Evolutionary conservation across 176 grass and related monocot genomes (phyloP).

Genomic region (Ensete glaucum): DNA sequence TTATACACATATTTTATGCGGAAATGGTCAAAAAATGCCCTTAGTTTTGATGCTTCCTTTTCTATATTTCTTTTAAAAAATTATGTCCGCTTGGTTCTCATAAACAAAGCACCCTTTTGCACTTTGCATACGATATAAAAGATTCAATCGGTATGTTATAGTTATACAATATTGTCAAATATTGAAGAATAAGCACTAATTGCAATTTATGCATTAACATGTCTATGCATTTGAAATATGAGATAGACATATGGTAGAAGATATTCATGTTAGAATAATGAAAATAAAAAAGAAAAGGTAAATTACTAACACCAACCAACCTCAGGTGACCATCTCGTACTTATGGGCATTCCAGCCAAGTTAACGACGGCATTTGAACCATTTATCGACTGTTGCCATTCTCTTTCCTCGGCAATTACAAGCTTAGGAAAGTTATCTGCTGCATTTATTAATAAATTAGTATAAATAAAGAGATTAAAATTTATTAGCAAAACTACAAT

Average conservation of each 20-base stretch:
- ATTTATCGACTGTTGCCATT: constrained; percentile 54
- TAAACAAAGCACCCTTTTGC: no score
- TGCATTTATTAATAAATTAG: constrained; percentile 24
- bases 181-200: background rate
- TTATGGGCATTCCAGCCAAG: constrained; percentile 83
- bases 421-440: constrained; percentile 46
- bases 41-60: background rate
- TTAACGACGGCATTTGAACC: constrained; percentile 77
- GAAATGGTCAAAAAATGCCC: background rate
- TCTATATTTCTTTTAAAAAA: no score
- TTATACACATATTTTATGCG: background rate
- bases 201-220: background rate
- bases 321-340: constrained; percentile 88
- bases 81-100: no score
- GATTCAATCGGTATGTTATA: background rate
- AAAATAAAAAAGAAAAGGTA: background rate
- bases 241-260: background rate
- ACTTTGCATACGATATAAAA: no score
- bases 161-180: background rate
- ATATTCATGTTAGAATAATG: background rate
- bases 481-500: no score
- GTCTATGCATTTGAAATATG: background rate
- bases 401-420: constrained; percentile 52
- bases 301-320: constrained; percentile 28
- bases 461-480: background rate